These are phyloP conservation scores for Boechera stricta DNA, from an alignment of 345 rosid species.

Conservation along the genomic window DNA sequence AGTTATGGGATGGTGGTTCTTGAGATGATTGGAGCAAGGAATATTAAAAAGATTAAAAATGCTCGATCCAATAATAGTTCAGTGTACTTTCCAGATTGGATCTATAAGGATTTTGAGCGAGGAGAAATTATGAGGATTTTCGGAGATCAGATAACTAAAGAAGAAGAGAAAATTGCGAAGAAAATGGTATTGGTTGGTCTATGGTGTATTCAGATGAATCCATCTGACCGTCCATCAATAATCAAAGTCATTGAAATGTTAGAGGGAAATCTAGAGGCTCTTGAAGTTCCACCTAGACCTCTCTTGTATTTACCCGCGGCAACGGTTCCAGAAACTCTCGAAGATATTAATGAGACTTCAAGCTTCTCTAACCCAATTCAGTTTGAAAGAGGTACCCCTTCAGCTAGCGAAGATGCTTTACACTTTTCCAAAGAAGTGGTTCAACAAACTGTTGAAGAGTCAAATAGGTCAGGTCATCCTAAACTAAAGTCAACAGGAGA, in stretches of 20 bases:
- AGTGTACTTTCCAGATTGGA: slow-evolving; percentile 28
- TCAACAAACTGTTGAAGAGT: slow-evolving; percentile 4
- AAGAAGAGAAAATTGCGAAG: slow-evolving; percentile 31
- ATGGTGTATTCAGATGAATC: slow-evolving; percentile 55
- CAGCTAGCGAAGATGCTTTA: background rate
- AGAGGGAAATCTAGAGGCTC: slow-evolving; percentile 25
- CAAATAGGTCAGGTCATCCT: background rate
- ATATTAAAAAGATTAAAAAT: no score
- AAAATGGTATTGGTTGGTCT: slow-evolving; percentile 45
- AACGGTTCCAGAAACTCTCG: background rate
- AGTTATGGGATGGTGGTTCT: no score
- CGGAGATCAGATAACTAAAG: background rate
- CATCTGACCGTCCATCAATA: slow-evolving; percentile 52
- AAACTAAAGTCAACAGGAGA: background rate
- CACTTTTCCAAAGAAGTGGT: background rate
- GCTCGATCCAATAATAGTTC: slow-evolving; percentile 15
- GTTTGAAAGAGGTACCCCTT: background rate
- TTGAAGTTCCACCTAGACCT: slow-evolving; percentile 22
- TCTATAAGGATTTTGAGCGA: background rate
- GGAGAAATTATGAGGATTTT: background rate
- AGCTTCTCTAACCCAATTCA: background rate
- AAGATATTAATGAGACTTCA: background rate
- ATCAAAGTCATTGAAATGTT: slow-evolving; percentile 45
- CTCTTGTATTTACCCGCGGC: background rate
- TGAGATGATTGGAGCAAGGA: no score